Evolutionary conservation across 345 rosid species (phyloP).

Genomic region (Syzygium aromaticum): DNA sequence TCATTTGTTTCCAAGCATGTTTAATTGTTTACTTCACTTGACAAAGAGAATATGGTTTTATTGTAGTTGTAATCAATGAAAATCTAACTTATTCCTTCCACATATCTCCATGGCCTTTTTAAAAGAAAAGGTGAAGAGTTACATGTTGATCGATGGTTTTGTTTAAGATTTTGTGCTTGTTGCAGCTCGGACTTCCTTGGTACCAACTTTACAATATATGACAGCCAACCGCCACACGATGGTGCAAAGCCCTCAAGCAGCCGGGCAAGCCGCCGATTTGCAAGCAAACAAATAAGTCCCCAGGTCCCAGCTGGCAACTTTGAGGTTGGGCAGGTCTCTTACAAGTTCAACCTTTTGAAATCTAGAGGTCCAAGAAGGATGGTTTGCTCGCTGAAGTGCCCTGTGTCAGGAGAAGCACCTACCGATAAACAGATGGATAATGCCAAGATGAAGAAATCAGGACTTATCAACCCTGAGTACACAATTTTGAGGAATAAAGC

Average conservation of each 20-base stretch:
- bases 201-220: constrained; percentile 84
- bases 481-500: constrained; percentile 74
- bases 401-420: constrained; percentile 24
- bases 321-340: constrained; percentile 73
- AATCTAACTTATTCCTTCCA: neutral
- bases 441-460: constrained; percentile 25
- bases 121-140: neutral
- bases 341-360: constrained; percentile 88
- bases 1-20: neutral
- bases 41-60: neutral
- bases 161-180: neutral
- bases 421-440: constrained; percentile 19
- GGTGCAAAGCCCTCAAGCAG: constrained; percentile 87
- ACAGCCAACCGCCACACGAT: constrained; percentile 70
- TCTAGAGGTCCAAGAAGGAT: constrained; percentile 98
- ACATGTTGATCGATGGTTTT: neutral
- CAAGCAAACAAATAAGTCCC: constrained; percentile 95
- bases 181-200: constrained; percentile 95
- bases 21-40: neutral
- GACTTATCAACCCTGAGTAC: constrained; percentile 17
- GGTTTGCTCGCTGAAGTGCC: constrained; percentile 63
- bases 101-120: neutral
- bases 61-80: neutral
- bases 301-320: constrained; percentile 88
- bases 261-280: constrained; percentile 67